phyloP scores from a whole-genome alignment of 352 stramenopile species.

The Phytophthora melonis region DNA sequence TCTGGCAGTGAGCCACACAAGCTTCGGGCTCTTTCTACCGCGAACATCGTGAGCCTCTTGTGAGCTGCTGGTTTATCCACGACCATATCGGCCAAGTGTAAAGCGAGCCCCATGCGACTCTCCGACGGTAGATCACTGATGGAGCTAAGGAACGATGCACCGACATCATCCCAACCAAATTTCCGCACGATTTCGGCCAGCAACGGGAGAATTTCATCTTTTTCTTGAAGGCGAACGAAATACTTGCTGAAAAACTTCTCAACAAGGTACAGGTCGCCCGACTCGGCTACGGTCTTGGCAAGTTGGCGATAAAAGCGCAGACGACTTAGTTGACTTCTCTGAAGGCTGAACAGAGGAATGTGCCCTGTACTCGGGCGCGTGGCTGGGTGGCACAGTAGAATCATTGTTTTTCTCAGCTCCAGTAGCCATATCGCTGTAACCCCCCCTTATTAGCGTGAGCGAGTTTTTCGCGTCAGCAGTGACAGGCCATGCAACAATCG shows the following conservation, averaged over 20 bases:
- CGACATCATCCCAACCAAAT: slow-evolving; percentile 10
- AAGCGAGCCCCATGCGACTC: background rate
- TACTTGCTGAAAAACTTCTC: slow-evolving; percentile 5
- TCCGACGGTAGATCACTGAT: background rate
- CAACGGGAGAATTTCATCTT: slow-evolving; percentile 5
- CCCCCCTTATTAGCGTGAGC: background rate
- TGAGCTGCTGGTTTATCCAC: slow-evolving; percentile 2
- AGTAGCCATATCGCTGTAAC: background rate
- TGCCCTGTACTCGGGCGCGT: no score
- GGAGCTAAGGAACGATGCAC: background rate
- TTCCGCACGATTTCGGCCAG: slow-evolving; percentile 8
- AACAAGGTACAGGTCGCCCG: background rate
- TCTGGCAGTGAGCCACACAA: background rate
- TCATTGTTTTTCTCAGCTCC: no score
- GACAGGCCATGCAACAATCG: slow-evolving; percentile 13
- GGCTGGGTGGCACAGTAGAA: no score
- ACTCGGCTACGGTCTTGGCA: background rate
- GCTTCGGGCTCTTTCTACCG: slow-evolving; percentile 3
- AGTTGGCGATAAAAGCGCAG: background rate
- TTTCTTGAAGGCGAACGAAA: slow-evolving; percentile 9
- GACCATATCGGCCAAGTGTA: slow-evolving; percentile 8
- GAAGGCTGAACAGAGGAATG: background rate
- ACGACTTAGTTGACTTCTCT: background rate
- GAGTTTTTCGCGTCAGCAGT: background rate
- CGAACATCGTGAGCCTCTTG: slow-evolving; percentile 1